Conservation (phyloP, 1,284 basidiomycete genomes). For the Trichosporon sp. region DNA sequence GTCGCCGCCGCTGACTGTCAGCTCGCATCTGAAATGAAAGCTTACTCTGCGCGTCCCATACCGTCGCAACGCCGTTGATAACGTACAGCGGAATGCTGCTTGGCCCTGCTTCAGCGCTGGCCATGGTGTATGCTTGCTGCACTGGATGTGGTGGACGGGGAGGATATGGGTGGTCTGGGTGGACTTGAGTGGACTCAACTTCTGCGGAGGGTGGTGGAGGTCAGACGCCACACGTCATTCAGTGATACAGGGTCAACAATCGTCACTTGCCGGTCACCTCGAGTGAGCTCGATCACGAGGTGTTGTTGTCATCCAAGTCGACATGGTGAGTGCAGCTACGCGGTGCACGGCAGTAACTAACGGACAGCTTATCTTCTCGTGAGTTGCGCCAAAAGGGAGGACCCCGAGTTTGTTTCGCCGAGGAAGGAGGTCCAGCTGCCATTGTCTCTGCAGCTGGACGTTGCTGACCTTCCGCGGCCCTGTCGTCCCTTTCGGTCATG, state of each 20-base stretch:
- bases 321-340: conserved; percentile 18
- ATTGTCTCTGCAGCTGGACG: too few species aligned
- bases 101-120: conserved; percentile 13
- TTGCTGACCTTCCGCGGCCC: too few species aligned
- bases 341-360: not conserved
- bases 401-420: too few species aligned
- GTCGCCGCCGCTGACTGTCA: conserved; percentile 66
- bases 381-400: not conserved
- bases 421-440: too few species aligned
- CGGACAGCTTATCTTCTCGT: conserved; percentile 18
- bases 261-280: not conserved
- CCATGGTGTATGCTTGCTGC: conserved; percentile 18
- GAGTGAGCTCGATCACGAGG: not conserved
- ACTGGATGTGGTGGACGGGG: not conserved
- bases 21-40: not conserved
- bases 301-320: conserved; percentile 15
- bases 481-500: too few species aligned
- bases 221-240: conserved; percentile 15
- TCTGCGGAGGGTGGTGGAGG: conserved; percentile 16
- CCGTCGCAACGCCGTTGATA: conserved; percentile 52
- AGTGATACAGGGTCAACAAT: conserved; percentile 13
- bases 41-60: conserved; percentile 56
- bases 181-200: conserved; percentile 4
- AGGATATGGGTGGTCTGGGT: not conserved
- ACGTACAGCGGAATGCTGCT: conserved; percentile 51